These are phyloP conservation scores for Terana coerulea DNA, from an alignment of 768 basidiomycete genomes.

Conservation along the genomic window DNA sequence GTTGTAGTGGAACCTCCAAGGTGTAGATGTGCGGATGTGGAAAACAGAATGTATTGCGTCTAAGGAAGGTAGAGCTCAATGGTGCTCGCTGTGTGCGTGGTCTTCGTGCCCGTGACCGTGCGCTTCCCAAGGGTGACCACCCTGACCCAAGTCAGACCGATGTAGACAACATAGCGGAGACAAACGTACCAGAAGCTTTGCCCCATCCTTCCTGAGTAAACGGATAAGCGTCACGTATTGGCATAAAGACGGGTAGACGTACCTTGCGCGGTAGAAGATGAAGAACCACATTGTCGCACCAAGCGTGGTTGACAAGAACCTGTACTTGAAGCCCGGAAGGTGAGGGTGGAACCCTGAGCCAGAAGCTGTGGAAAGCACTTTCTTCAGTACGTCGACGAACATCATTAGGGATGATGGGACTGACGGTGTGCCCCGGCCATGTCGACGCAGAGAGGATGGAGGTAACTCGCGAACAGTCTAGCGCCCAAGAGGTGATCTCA, in stretches of 20 bases:
- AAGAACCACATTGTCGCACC: conserved; percentile 99
- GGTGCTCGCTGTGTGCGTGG: conserved; percentile 34
- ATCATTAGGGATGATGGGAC: conserved; percentile 11
- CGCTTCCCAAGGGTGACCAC: conserved; percentile 60
- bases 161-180: background rate
- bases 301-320: conserved; percentile 76
- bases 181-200: conserved; percentile 31
- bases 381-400: background rate
- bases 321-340: conserved; percentile 72
- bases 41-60: background rate
- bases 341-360: conserved; percentile 87
- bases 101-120: conserved; percentile 48
- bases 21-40: background rate
- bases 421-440: conserved; percentile 28
- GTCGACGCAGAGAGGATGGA: conserved; percentile 15
- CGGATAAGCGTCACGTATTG: background rate
- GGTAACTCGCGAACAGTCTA: conserved; percentile 13
- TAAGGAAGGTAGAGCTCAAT: conserved; percentile 25
- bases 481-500: background rate
- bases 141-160: conserved; percentile 20
- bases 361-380: conserved; percentile 19
- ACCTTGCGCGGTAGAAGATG: conserved; percentile 95
- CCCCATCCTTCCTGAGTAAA: conserved; percentile 34
- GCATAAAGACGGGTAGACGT: conserved; percentile 28
- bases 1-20: background rate